phyloP scores from a whole-genome alignment of 108 stramenopile genomes.

The Cyclotella atomus region DNA sequence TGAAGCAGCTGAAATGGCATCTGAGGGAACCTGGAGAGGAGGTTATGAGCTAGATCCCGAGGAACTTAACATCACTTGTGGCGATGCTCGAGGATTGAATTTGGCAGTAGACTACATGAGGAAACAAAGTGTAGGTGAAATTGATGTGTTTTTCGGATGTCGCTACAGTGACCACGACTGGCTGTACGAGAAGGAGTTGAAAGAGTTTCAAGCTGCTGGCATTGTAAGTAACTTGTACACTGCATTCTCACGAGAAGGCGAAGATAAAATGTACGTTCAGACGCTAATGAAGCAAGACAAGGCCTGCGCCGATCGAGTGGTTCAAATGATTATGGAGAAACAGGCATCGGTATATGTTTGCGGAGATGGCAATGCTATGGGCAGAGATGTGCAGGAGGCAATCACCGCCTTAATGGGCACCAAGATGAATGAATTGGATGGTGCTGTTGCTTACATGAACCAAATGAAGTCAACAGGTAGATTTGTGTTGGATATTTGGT shows the following conservation, averaged over 20 bases:
- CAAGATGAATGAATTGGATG: constrained; percentile 14
- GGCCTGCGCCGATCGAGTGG: constrained; percentile 45
- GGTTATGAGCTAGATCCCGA: constrained; percentile 81
- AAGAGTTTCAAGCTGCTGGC: constrained; percentile 60
- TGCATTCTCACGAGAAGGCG: constrained; percentile 90
- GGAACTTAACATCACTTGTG: constrained; percentile 59
- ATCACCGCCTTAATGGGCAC: constrained; percentile 62
- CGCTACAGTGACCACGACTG: constrained; percentile 89
- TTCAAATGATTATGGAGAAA: constrained; percentile 61
- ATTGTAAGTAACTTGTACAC: constrained; percentile 76
- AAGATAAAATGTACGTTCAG: constrained; percentile 89
- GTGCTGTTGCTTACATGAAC: constrained; percentile 52
- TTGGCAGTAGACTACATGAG: constrained; percentile 71
- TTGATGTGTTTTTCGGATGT: constrained; percentile 97
- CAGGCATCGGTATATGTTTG: constrained; percentile 85
- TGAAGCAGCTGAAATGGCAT: constrained; percentile 58
- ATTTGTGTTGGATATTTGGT: constrained; percentile 87
- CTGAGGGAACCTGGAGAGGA: constrained; percentile 81
- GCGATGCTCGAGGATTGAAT: constrained; percentile 58
- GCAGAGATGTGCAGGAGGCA: constrained; percentile 85
- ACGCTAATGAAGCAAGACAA: constrained; percentile 57
- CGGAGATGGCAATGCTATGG: constrained; percentile 95
- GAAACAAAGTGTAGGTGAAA: constrained; percentile 56
- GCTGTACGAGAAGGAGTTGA: constrained; percentile 89
- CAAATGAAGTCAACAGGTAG: constrained; percentile 66